These are phyloP conservation scores for Fusarium nisikadoi DNA, from an alignment of 2,329 filamentous ascomycete species.

Conservation along the genomic window DNA sequence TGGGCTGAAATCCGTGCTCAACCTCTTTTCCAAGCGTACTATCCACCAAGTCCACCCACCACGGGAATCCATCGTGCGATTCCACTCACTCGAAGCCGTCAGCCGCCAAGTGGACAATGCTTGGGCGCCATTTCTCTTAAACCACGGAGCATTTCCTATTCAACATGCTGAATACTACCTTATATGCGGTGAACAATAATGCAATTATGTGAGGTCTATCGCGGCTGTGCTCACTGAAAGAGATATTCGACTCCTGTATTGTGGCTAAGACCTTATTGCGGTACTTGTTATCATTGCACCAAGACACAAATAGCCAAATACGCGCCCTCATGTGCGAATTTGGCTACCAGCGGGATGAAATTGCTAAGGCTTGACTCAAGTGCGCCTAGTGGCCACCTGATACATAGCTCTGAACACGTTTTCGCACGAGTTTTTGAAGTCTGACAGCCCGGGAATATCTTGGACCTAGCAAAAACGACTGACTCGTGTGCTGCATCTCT, in stretches of 20 bases:
- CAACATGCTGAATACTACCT: slow-evolving; percentile 3
- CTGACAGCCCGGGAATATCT: slow-evolving; percentile 12
- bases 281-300: neutral
- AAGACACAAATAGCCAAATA: slow-evolving; percentile 1
- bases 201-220: neutral
- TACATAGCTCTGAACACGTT: neutral
- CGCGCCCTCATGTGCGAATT: neutral
- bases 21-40: slow-evolving; percentile 17
- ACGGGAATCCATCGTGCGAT: slow-evolving; percentile 35
- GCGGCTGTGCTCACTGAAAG: neutral
- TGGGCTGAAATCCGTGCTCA: slow-evolving; percentile 32
- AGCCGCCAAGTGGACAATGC: slow-evolving; percentile 37
- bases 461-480: slow-evolving; percentile 1
- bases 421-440: neutral
- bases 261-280: neutral
- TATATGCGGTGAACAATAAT: neutral
- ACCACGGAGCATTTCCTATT: slow-evolving; percentile 8
- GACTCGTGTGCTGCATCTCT: slow-evolving; percentile 11
- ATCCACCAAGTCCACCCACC: slow-evolving; percentile 24
- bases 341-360: neutral
- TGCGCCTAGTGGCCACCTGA: neutral
- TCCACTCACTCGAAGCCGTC: slow-evolving; percentile 11
- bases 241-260: neutral
- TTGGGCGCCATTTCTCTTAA: slow-evolving; percentile 21
- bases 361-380: neutral